These are phyloP conservation scores for Chlamydomonas asymmetrica DNA, from an alignment of 139 green algal species.

Conservation along the genomic window DNA sequence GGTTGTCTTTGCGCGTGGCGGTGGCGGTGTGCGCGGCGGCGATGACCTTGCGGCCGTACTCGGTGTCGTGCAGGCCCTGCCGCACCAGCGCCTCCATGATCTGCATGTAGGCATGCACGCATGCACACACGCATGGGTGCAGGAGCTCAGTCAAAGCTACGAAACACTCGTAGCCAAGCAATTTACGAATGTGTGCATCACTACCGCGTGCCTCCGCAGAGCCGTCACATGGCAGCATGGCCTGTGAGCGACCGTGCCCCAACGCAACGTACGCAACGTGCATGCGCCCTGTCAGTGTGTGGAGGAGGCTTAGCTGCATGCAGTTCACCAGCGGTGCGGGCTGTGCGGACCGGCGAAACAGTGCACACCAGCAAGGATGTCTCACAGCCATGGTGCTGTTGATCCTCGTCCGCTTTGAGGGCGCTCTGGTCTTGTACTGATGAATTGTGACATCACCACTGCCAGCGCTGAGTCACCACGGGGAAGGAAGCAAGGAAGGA, in stretches of 20 bases:
- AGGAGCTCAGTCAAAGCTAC: not conserved
- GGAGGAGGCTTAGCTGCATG: no score
- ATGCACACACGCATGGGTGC: not conserved
- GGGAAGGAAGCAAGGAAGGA: no score
- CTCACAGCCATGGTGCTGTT: no score
- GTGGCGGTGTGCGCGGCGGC: not conserved
- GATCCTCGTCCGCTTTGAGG: no score
- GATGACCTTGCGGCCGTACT: conserved; percentile 26
- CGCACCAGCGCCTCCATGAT: conserved; percentile 11
- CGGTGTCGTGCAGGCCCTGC: conserved; percentile 34
- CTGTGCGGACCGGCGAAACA: no score
- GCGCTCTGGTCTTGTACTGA: not conserved
- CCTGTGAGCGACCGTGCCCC: not conserved
- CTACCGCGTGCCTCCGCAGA: not conserved
- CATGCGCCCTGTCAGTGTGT: not conserved
- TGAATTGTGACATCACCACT: not conserved
- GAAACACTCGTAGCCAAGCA: not conserved
- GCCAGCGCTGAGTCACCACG: no score
- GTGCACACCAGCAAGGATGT: no score
- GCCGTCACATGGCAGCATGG: not conserved
- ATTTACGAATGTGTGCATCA: not conserved
- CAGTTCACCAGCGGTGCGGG: no score
- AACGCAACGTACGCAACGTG: not conserved
- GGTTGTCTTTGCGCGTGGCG: conserved; percentile 28
- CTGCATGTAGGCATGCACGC: not conserved